Evolutionary conservation across 2,329 filamentous ascomycete genomes (phyloP), one percentile per base, ranked within the genome.

Genomic region (Ophiosphaerella herpotricha): DNA sequence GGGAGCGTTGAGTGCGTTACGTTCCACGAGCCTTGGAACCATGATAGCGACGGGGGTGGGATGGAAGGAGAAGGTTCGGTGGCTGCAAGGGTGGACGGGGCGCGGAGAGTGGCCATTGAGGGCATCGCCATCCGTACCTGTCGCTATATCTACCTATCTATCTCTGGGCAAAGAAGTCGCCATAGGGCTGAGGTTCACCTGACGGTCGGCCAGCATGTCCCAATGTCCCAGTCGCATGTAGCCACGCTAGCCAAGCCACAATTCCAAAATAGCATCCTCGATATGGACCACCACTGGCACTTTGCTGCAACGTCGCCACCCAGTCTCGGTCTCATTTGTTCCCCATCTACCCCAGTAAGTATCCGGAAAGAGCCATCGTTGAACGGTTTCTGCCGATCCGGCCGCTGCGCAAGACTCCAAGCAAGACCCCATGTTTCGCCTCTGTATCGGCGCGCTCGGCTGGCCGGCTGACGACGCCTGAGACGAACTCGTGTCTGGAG

Each of bases 1-100:
- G 72, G 72, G 1, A 74, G 67, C 6, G 71, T 71, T 4, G 61
- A 67, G 61, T 74, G 71, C 2, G 72, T 74, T 40, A 74, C 70
- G 54, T 70, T 66, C 72, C 72, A 74, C 23, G 60, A 42, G 33
- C 68, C 69, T 4, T 43, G 48, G 23, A 74, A 60, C 63, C 64
- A 71, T 49, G 61, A 43, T 37, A 72, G 56, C 55, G 82, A 76
- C 2, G 71, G 71, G 1, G 67, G 54, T 29, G 58, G 18, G 43
- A 64, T 50, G 21, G 60, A 47, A 18, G 66, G 43, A 14, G 57
- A 46, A 16, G 55, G 18, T 21, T 54, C 32, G 14, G 60, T 50
- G 8, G 59, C 24, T 29, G 54, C 43, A 21, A 63, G 61, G 50
- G 53, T 55, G 16, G 66, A 67, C 32, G 68, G 68, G 7, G 58